Percentiles rank a stretch among this genome's conserved stretches.
Conservation (phyloP, 106 monocot species). For the Alisma plantagoaquatica region DNA sequence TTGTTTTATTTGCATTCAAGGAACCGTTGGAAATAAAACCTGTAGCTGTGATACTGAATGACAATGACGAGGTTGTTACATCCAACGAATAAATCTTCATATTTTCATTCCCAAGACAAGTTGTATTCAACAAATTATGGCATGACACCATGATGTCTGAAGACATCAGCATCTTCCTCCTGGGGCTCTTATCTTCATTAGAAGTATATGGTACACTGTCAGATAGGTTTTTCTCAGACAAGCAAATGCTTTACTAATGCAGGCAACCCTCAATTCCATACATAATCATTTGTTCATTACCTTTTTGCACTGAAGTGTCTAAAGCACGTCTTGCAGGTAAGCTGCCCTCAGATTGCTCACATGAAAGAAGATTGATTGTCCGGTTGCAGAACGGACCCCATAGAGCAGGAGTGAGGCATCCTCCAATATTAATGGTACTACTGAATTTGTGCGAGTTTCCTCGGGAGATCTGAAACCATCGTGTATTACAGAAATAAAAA, state of each 20-base stretch:
- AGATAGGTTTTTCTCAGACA: neutral
- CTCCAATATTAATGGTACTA: slow-evolving; percentile 33
- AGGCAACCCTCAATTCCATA: neutral
- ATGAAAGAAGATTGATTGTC: slow-evolving; percentile 45
- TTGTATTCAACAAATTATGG: slow-evolving; percentile 38
- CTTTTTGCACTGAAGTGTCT: slow-evolving; percentile 14
- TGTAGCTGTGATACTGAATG: slow-evolving; percentile 33
- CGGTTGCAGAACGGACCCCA: slow-evolving; percentile 79
- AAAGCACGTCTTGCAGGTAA: slow-evolving; percentile 34
- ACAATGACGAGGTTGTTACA: slow-evolving; percentile 27
- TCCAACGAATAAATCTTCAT: slow-evolving; percentile 56
- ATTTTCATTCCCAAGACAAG: slow-evolving; percentile 47
- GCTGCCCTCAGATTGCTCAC: slow-evolving; percentile 29
- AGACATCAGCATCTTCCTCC: slow-evolving; percentile 6
- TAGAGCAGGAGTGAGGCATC: slow-evolving; percentile 39
- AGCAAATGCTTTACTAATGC: neutral
- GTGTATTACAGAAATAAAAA: neutral
- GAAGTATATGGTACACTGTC: neutral
- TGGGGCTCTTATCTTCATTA: slow-evolving; percentile 13
- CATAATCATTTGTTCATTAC: neutral
- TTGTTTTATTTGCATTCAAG: slow-evolving; percentile 18
- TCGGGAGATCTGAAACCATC: slow-evolving; percentile 57
- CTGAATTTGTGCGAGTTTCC: slow-evolving; percentile 53
- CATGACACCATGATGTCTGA: slow-evolving; percentile 37
- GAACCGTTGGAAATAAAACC: slow-evolving; percentile 24